Base-by-base conservation (phyloP, 768 basidiomycete species). In the Collybia nuda region DNA sequence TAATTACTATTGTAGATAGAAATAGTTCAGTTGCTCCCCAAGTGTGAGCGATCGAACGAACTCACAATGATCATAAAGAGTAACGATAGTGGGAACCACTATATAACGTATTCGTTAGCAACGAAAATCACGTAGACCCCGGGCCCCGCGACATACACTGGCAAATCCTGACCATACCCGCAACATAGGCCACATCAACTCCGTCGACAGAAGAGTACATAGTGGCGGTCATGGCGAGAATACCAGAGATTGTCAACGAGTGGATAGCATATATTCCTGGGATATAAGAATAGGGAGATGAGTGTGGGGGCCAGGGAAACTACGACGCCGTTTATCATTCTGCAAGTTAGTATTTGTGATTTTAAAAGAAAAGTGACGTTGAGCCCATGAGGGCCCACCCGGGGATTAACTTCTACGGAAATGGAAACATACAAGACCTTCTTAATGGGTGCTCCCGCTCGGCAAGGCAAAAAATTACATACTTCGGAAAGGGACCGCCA, bases 11-110 rank as follows among this genome's bases (percentile, higher is more conserved):
- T 7, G 18, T 14, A 40, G 26, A 44, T 45, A 21, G 14, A 12
- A 17, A 45, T 21, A 19, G 32, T 15, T 41, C 19, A 26, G 12
- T 19, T 2, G 21, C 15, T 12, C 17, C 40, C 35, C 35, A 15
- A 32, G 11, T 12, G 36, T 17, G 6, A 18, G 38, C 5, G 28
- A 24, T 9, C 19, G 19, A 44, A 22, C 40, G 18, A 23, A 57
- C 60, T 55, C 50, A 63, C 63, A 11, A 55, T 63, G 57, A 39
- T 65, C 63, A 53, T 65, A 63, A 50, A 63, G 42, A 48, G 54
- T 43, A 44, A 59, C 55, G 32, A 60, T 48, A 35, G 57, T 56
- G 11, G 57, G 56, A 41, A 59, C 53, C 11, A 61, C 61, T 61
- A 36, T n/a, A 12, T 23, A 11, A 19, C 26, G 11, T 11, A 7